Evolutionary conservation across 495 filamentous ascomycete species (phyloP), one percentile per base, ranked within the genome.

Genomic region (Thermochaetoides thermophila): DNA sequence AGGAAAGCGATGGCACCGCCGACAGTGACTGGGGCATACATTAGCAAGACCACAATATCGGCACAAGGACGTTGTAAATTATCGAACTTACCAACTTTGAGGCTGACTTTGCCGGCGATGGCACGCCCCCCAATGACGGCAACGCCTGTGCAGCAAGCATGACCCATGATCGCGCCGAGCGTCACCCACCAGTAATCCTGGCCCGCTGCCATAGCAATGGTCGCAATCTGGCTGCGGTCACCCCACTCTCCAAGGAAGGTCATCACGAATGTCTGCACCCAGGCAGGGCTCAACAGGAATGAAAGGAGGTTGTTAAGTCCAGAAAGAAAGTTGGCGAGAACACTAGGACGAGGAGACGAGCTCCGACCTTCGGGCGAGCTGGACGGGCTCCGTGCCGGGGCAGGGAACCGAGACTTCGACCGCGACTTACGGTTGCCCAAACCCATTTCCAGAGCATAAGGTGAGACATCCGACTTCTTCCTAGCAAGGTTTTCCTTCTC

Each of bases 121-220:
- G 87, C 89, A 43, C 83, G 65, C 23, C 89, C 89, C 5, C 89
- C 89, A 37, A 97, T 66, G 13, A 97, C 89, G n/a, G 89, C 89
- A 27, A 80, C 78, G 17, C 79, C 78, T 5, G 89, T 97, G 59
- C 89, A 97, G 31, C 84, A 68, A 17, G 72, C 76, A 55, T 97
- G 89, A 24, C 91, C 89, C 4, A 72, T 64, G 27, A 93, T 72
- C 6, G 89, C 86, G 33, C 89, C 89, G 34, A 84, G 63, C 3
- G 84, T 94, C 11, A 97, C 89, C 84, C 85, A 95, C 89, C 86
- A 96, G 50, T 96, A 96, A 52, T 96, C 91, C 59, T 91, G 82
- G 3, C 89, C 89, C 7, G 89, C 89, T 29, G 89, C 91, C 89
- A 97, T 97, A 24, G 89, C 89, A 49, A 97, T 94, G 32, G 89